Base-by-base conservation (phyloP, 345 rosid species). In the Balakata baccata region DNA sequence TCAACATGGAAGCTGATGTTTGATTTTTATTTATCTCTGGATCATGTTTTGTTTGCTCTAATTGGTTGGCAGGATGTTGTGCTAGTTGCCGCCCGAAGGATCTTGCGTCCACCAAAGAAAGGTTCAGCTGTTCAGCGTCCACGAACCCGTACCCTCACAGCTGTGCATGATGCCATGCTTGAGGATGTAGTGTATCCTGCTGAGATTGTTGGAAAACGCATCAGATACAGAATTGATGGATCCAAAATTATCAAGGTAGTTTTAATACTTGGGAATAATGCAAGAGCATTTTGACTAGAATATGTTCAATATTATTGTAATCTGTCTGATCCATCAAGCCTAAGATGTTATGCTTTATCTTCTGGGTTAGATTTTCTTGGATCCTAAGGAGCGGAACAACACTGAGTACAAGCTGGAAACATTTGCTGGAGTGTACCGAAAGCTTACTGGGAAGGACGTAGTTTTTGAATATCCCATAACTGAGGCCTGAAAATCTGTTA, bases 121-220 rank as follows among this genome's bases (percentile, higher is more conserved):
- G 98, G 97, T 52, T 90, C 98, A 68, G 98, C 98, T 70, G 97
- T 62, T 74, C 92, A 87, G 85, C 75, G 96, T 57, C 98, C 98
- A 51, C 91, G 97, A 51, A 66, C 84, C 75, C 89, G 98, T 70
- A 92, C 94, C 58, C 86, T 93, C 5, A 93, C 98, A 34, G 79
- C 87, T 10, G 97, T 93, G 25, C 97, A 93, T 7, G 98, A 89
- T 65, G 93, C 93, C 20, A 81, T 88, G 74, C 95, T 93, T 7
- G 93, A 93, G 77, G 98, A 91, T 83, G 86, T 89, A 0, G 98
- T 90, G 11, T 84, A 81, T 71, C 98, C 97, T 45, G 95, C 98
- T 52, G 97, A 93, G 88, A 93, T 93, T 82, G 98, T 93, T 54
- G 98, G 92, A 47, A 93, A 91, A 75, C 84, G 97, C 2, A 71